Conservation (phyloP, 202 grass and related monocot genomes). For the Schoenoplectus triqueter region DNA sequence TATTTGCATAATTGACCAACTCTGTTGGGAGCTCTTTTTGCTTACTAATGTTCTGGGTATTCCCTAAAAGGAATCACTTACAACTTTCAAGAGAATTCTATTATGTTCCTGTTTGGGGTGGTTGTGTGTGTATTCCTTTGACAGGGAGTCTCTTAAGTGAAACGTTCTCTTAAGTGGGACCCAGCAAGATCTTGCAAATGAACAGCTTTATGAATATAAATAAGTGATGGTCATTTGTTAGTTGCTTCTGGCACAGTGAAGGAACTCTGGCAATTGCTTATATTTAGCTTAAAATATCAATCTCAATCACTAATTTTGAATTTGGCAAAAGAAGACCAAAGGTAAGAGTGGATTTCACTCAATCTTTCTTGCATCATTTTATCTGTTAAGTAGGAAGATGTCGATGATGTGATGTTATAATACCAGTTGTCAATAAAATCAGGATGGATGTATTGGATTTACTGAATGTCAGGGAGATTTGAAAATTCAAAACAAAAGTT, state of each 20-base stretch:
- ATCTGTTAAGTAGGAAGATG: constrained; percentile 7
- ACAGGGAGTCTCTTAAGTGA: neutral
- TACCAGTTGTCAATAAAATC: neutral
- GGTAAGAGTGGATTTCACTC: neutral
- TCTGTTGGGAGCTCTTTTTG: neutral
- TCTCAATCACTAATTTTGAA: neutral
- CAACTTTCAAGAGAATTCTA: too few species aligned
- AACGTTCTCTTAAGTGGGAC: constrained; percentile 11
- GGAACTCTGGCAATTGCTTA: constrained; percentile 5
- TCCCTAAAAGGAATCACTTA: too few species aligned
- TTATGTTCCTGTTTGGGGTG: too few species aligned
- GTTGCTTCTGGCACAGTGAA: neutral
- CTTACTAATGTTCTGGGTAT: neutral
- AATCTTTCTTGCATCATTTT: neutral
- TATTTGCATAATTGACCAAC: neutral
- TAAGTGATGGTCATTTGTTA: neutral
- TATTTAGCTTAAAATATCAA: constrained; percentile 12
- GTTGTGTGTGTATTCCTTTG: too few species aligned
- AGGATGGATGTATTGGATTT: neutral
- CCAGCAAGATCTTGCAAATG: neutral
- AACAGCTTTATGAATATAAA: constrained; percentile 10
- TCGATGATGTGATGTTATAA: constrained; percentile 5
- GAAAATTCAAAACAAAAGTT: neutral
- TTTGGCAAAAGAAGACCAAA: constrained; percentile 5
- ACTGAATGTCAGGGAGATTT: neutral